Base-by-base conservation (phyloP, 805 yeast genomes). In the Yarrowia bubula region DNA sequence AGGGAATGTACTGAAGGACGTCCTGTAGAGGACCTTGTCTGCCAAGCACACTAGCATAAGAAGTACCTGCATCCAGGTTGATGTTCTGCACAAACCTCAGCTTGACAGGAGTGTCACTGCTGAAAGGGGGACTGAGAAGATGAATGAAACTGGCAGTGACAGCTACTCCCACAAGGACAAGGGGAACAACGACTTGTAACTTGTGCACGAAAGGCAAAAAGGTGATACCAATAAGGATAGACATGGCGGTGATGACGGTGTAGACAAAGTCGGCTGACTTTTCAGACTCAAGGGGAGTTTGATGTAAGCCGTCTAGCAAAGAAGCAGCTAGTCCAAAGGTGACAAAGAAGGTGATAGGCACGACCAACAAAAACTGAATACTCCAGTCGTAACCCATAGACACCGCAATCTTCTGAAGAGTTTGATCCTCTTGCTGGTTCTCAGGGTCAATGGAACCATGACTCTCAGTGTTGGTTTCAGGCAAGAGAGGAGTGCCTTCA, bases 121-220 rank as follows among this genome's bases (percentile, higher is more conserved):
- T 83, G 73, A 87, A 90, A n/a, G 97, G 89, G 2, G 75, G 73
- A 14, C 78, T 73, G 18, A 78, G 69, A 10, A 67, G 39, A 42
- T 65, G 69, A 1, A 70, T 65, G 10, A 71, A 68, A 37, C 64
- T 67, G 4, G 80, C 71, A 11, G 83, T 80, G 6, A 80, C 67
- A 18, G 81, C 72, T 1, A 80, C 70, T 10, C 77, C 64, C 0
- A 80, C 67, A 22, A 86, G 73, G 1, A 79, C 70, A 3, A 77
- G 28, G 1, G 84, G 79, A 43, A 85, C 74, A 14, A 83, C 67
- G 55, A 82, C 78, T 73, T 88, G 88, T 63, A 89, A 71, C 71
- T 87, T 88, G 76, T 87, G 88, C 43, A 85, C 76, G 72, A 89
- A 89, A 7, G 95, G 91, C 55, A 88, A 70, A 15, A 86, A 71